A percentile compares a stretch with the other conserved stretches of the same genome.
These are phyloP conservation scores for Calonectria montana DNA, from an alignment of 2,329 filamentous ascomycete species.

Conservation along the genomic window DNA sequence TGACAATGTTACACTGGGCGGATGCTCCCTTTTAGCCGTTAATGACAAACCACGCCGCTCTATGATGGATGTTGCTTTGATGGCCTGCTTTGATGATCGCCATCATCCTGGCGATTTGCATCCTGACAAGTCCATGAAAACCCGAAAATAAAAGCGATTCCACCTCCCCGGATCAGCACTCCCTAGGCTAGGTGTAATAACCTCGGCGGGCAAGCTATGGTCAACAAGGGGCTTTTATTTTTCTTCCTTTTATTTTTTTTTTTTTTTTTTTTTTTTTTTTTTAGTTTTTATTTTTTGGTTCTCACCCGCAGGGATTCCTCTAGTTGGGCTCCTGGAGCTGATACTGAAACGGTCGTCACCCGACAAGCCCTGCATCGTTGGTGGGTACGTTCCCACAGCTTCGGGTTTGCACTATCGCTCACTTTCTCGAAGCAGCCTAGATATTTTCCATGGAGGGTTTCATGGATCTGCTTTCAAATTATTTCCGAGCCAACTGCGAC, in stretches of 20 bases:
- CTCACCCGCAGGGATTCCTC: slow-evolving; percentile 25
- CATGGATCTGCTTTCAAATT: slow-evolving; percentile 23
- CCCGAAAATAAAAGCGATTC: slow-evolving; percentile 2
- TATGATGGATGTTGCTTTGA: not conserved
- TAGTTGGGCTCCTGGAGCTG: slow-evolving; percentile 32
- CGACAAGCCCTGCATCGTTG: slow-evolving; percentile 19
- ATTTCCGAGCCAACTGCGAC: slow-evolving; percentile 1
- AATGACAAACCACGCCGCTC: slow-evolving; percentile 1
- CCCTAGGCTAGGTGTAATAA: slow-evolving; percentile 15
- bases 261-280: too few species aligned
- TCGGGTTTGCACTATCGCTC: slow-evolving; percentile 32
- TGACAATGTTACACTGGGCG: slow-evolving; percentile 4
- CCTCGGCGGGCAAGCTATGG: slow-evolving; percentile 16
- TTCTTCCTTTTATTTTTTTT: too few species aligned
- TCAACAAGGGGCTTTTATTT: slow-evolving; percentile 23
- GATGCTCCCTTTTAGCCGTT: slow-evolving; percentile 9
- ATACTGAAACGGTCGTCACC: slow-evolving; percentile 39
- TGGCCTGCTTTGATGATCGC: not conserved
- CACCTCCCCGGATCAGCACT: slow-evolving; percentile 15
- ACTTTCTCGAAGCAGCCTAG: slow-evolving; percentile 26
- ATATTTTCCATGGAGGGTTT: slow-evolving; percentile 10
- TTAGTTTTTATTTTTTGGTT: slow-evolving; percentile 21
- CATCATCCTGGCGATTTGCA: not conserved
- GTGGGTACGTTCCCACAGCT: slow-evolving; percentile 32
- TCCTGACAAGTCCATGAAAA: not conserved